Evolutionary conservation across 805 yeast species (phyloP).

Genomic region (Yarrowia sp.): DNA sequence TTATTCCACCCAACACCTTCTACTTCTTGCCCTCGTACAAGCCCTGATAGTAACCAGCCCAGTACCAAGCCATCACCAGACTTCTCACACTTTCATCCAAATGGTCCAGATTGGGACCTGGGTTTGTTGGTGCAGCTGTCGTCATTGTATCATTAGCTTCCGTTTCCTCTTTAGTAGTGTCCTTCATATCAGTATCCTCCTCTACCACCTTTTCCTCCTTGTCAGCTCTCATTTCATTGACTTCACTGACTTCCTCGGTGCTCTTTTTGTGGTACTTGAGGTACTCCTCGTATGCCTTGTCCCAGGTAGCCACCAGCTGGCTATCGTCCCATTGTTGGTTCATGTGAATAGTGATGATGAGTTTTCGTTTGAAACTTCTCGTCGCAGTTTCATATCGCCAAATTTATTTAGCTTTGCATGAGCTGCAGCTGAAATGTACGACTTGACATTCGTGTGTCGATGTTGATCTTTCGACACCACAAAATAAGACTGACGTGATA

Average conservation of each 20-base stretch:
- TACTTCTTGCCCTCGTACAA: slow-evolving; percentile 41
- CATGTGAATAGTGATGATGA: slow-evolving; percentile 33
- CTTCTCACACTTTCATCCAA: slow-evolving; percentile 42
- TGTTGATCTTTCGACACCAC: no score
- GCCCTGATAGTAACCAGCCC: slow-evolving; percentile 48
- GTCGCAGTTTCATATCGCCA: neutral
- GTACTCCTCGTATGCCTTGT: slow-evolving; percentile 43
- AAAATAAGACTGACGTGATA: no score
- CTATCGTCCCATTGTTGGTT: slow-evolving; percentile 47
- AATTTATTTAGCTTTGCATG: neutral
- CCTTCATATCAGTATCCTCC: slow-evolving; percentile 7
- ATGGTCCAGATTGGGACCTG: slow-evolving; percentile 36
- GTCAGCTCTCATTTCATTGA: slow-evolving; percentile 26
- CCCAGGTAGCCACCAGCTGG: slow-evolving; percentile 43
- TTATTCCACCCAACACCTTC: neutral
- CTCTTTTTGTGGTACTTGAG: slow-evolving; percentile 42
- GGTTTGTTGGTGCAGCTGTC: neutral
- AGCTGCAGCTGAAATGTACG: neutral
- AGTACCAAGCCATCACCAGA: slow-evolving; percentile 46
- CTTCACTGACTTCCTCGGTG: neutral
- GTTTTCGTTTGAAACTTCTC: neutral
- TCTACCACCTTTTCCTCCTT: neutral
- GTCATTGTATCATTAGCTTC: neutral
- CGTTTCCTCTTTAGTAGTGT: neutral
- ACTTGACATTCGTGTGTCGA: no score